Percentiles rank a stretch among this genome's conserved stretches.
Evolutionary conservation across 352 stramenopile species (phyloP).

Genomic region (Globisporangium megalacanthum): DNA sequence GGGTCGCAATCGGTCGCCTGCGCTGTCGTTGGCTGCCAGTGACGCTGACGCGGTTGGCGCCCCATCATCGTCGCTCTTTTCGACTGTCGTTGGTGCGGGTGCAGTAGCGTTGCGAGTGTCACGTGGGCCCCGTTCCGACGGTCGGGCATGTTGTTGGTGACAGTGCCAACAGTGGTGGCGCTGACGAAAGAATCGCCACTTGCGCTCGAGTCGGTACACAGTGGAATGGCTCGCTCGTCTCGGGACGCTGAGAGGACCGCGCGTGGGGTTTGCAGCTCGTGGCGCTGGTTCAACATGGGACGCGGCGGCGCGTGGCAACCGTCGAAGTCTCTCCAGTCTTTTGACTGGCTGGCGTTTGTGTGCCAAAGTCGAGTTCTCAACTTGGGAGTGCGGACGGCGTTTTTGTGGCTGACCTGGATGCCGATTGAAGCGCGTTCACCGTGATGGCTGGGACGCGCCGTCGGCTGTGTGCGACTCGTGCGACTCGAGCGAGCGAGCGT

Average conservation of each 20-base stretch:
- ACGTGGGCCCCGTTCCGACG: no score
- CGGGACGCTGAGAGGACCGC: background rate
- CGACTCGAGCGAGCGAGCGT: no score
- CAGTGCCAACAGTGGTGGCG: background rate
- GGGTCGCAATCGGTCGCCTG: background rate
- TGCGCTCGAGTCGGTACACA: background rate
- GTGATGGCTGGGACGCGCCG: no score
- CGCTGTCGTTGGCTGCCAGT: background rate
- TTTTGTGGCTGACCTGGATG: no score
- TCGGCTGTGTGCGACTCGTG: no score
- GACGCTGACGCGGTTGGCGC: background rate
- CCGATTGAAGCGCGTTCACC: no score
- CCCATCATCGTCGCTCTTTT: constrained; percentile 12
- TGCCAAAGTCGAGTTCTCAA: constrained; percentile 1
- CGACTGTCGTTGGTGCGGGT: background rate
- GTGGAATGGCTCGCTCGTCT: background rate
- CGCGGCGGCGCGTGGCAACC: background rate
- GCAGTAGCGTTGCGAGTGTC: no score
- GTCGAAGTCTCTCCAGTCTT: background rate
- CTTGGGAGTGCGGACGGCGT: background rate
- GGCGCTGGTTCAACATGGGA: background rate
- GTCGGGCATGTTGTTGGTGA: background rate
- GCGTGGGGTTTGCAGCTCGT: background rate
- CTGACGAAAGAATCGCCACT: background rate
- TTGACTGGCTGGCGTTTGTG: background rate